A percentile compares a stretch with the other conserved stretches of the same genome.
Evolutionary conservation across 1,284 basidiomycete species (phyloP).

Genomic region (Pascua sp.): DNA sequence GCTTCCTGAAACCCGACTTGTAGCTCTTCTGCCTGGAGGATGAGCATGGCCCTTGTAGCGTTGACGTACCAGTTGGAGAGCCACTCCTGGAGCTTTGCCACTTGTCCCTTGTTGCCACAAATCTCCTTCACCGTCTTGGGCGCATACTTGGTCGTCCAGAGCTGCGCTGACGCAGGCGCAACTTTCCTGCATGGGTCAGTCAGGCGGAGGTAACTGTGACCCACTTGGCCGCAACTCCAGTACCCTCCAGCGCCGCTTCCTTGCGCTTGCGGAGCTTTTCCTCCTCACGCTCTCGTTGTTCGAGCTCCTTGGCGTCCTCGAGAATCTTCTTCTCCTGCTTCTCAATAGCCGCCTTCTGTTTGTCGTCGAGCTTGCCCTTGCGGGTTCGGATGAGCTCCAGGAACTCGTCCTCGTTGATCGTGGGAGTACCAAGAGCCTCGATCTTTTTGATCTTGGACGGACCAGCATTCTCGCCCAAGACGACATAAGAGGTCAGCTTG

Average conservation of each 20-base stretch:
- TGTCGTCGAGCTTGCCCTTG: conserved; percentile 62
- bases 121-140: conserved; percentile 83
- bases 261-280: conserved; percentile 66
- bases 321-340: conserved; percentile 63
- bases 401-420: conserved; percentile 83
- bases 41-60: not conserved
- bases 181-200: conserved; percentile 42
- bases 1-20: conserved; percentile 81
- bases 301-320: conserved; percentile 69
- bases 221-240: conserved; percentile 44
- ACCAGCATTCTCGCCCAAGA: conserved; percentile 84
- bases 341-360: conserved; percentile 58
- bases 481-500: conserved; percentile 82
- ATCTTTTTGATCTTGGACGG: conserved; percentile 81
- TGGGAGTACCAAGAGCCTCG: conserved; percentile 70
- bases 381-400: conserved; percentile 73
- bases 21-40: conserved; percentile 65
- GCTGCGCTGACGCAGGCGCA: conserved; percentile 55
- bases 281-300: conserved; percentile 58
- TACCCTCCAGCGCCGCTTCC: conserved; percentile 45
- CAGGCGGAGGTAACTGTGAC: conserved; percentile 2
- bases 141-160: conserved; percentile 96
- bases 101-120: conserved; percentile 87
- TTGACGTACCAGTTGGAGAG: conserved; percentile 73
- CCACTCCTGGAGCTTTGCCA: conserved; percentile 87